A percentile compares a stretch with the other conserved stretches of the same genome.
phyloP scores from a whole-genome alignment of 2,329 filamentous ascomycete genomes.

The Cadophora luteo-olivacea region DNA sequence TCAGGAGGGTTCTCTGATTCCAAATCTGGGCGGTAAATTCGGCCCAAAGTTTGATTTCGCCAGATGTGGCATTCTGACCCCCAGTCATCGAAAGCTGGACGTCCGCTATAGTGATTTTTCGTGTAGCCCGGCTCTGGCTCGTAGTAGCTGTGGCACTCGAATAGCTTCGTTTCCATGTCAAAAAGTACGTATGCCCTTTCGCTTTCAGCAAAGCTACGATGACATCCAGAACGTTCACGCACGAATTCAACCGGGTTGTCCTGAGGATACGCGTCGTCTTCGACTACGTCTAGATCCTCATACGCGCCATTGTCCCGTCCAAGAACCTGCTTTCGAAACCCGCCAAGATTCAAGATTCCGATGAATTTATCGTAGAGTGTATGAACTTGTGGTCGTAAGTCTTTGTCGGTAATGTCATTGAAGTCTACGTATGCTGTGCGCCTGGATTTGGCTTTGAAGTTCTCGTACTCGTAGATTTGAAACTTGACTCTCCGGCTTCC shows the following conservation, averaged over 20 bases:
- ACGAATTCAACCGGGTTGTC: not conserved
- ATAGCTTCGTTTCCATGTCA: slow-evolving; percentile 2
- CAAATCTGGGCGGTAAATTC: not conserved
- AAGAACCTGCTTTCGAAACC: not conserved
- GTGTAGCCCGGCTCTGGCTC: not conserved
- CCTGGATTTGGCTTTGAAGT: not conserved
- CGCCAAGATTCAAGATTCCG: not conserved
- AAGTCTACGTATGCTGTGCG: not conserved
- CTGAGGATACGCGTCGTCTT: not conserved
- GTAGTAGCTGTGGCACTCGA: not conserved
- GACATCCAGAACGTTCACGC: not conserved
- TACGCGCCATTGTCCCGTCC: not conserved
- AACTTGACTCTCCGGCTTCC: not conserved
- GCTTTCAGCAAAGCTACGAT: not conserved
- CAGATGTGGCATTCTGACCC: not conserved
- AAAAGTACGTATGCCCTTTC: slow-evolving; percentile 6
- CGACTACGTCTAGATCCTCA: not conserved
- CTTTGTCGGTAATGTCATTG: not conserved
- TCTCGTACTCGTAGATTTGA: slow-evolving; percentile 5
- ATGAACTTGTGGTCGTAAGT: not conserved
- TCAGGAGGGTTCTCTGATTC: not conserved
- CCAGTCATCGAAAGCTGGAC: not conserved
- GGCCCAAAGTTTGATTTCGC: slow-evolving; percentile 10
- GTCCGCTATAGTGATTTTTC: too few relatives aligned
- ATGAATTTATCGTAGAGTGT: not conserved